Conservation (phyloP, 768 basidiomycete genomes). For the Boletales sp. region DNA sequence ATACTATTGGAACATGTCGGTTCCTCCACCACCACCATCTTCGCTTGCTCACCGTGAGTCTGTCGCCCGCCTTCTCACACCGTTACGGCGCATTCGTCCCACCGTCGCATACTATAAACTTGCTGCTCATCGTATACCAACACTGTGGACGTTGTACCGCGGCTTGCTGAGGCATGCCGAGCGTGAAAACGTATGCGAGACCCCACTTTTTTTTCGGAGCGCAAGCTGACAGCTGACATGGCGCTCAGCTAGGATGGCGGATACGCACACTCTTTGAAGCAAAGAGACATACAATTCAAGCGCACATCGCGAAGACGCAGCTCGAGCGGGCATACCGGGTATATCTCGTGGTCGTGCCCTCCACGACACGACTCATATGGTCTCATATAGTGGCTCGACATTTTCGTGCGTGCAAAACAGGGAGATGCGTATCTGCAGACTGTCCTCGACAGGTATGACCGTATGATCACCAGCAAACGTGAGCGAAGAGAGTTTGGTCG, state of each 20-base stretch:
- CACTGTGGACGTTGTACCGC: slow-evolving; percentile 74
- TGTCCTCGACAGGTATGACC: slow-evolving; percentile 55
- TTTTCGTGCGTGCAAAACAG: slow-evolving; percentile 48
- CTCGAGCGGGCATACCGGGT: slow-evolving; percentile 59
- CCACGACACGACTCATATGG: background rate
- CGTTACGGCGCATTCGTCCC: slow-evolving; percentile 57
- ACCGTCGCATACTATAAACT: slow-evolving; percentile 66
- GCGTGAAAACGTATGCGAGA: slow-evolving; percentile 46
- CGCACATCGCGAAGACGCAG: slow-evolving; percentile 42
- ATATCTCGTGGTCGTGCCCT: background rate
- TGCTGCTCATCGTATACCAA: slow-evolving; percentile 70
- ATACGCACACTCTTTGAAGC: slow-evolving; percentile 52
- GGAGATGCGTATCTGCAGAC: slow-evolving; percentile 47
- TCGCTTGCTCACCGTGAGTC: slow-evolving; percentile 51
- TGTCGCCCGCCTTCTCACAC: slow-evolving; percentile 50
- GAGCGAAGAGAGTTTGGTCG: slow-evolving; percentile 47
- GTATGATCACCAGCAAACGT: slow-evolving; percentile 48
- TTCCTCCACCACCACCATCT: slow-evolving; percentile 13
- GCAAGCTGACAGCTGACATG: background rate
- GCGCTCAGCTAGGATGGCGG: slow-evolving; percentile 52
- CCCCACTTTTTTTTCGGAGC: background rate
- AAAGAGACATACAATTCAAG: slow-evolving; percentile 52
- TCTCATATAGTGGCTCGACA: slow-evolving; percentile 48
- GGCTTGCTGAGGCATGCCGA: slow-evolving; percentile 57
- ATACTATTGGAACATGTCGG: slow-evolving; percentile 6